phyloP scores from a whole-genome alignment of 306 rosid species.

The Astragalus membranaceus region DNA sequence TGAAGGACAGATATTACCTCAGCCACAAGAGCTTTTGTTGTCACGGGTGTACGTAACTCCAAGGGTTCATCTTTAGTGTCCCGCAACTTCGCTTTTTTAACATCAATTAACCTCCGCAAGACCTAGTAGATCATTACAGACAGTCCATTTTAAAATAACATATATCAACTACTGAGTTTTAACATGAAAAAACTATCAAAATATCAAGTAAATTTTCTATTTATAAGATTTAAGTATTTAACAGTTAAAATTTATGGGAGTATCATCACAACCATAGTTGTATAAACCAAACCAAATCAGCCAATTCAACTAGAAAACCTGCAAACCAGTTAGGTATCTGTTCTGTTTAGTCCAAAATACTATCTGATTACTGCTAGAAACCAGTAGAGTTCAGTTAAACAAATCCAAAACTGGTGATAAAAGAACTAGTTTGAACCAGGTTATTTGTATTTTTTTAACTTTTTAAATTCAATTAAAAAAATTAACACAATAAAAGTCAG shows the following conservation, averaged over 20 bases:
- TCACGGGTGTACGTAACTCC: constrained; percentile 56
- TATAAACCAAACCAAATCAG: not conserved
- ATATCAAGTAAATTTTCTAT: not conserved
- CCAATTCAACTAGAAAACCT: not conserved
- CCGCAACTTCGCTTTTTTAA: constrained; percentile 36
- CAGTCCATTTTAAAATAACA: not conserved
- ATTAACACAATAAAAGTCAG: not conserved
- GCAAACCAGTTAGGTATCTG: not conserved
- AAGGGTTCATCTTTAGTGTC: constrained; percentile 72
- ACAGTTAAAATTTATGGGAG: not conserved
- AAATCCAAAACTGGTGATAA: not conserved
- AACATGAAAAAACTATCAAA: constrained; percentile 18
- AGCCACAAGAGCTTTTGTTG: constrained; percentile 56
- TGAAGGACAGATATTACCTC: constrained; percentile 52
- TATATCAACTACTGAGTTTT: not conserved
- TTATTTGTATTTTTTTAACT: not conserved
- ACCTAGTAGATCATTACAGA: constrained; percentile 42
- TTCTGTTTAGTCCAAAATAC: not conserved
- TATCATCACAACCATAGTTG: not conserved
- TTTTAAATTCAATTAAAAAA: not conserved
- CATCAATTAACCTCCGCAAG: constrained; percentile 59
- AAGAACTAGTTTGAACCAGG: not conserved
- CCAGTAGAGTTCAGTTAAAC: not conserved
- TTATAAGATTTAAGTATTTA: not conserved
- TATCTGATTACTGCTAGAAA: not conserved